Percentiles rank a stretch among this genome's conserved stretches.
These are phyloP conservation scores for Eustoma russellianum DNA, from an alignment of 257 asterid species.

Conservation along the genomic window DNA sequence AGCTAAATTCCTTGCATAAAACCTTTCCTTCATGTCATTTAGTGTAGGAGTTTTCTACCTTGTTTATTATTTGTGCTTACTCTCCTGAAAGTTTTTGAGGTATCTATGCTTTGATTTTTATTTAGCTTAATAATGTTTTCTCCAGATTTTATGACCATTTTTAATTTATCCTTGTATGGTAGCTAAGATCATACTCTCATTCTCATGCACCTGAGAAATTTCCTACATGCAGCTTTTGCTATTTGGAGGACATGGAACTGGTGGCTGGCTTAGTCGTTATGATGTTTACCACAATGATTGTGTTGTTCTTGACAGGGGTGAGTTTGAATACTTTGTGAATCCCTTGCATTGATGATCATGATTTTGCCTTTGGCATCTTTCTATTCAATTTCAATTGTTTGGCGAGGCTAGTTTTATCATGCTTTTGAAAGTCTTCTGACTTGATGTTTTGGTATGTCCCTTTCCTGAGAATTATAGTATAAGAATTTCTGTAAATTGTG, in stretches of 20 bases:
- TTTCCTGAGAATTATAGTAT: neutral
- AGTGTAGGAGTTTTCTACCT: no score
- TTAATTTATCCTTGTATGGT: neutral
- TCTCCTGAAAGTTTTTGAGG: no score
- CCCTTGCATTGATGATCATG: neutral
- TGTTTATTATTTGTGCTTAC: no score
- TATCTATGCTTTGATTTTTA: neutral
- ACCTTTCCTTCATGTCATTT: no score
- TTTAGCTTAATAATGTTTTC: neutral
- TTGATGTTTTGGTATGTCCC: neutral
- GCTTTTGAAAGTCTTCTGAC: neutral
- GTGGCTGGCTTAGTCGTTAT: constrained; percentile 99
- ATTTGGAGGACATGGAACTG: constrained; percentile 99
- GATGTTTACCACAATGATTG: constrained; percentile 88
- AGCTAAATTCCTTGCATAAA: no score
- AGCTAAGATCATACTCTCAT: constrained; percentile 6
- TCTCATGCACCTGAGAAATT: constrained; percentile 7
- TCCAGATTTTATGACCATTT: neutral
- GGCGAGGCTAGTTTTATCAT: neutral
- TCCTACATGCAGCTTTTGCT: constrained; percentile 63
- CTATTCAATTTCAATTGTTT: neutral
- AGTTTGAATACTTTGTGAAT: constrained; percentile 13
- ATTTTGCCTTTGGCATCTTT: neutral
- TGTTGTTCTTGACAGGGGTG: constrained; percentile 90
- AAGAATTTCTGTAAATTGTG: constrained; percentile 9